Evolutionary conservation across 768 basidiomycete genomes (phyloP).

Genomic region (Hygrocybe coccinea): DNA sequence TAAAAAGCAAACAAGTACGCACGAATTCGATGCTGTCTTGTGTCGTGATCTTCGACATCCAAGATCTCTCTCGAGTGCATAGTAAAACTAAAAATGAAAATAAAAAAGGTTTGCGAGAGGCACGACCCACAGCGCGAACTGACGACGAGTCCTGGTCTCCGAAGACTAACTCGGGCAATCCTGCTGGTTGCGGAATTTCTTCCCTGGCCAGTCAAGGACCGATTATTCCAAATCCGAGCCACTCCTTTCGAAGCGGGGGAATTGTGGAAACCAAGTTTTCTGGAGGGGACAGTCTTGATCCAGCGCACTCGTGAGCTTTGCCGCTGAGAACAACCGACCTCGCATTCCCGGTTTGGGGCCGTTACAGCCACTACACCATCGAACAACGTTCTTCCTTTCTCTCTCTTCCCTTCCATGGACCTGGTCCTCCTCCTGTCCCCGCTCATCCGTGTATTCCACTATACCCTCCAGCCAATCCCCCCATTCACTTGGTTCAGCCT

Average conservation of each 20-base stretch:
- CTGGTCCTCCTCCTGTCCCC: constrained; percentile 26
- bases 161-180: constrained; percentile 87
- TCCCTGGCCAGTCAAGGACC: constrained; percentile 82
- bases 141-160: constrained; percentile 83
- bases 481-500: constrained; percentile 67
- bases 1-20: constrained; percentile 15
- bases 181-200: constrained; percentile 90
- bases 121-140: constrained; percentile 76
- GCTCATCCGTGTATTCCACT: constrained; percentile 49
- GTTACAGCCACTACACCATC: constrained; percentile 72
- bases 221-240: constrained; percentile 73
- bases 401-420: no score
- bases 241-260: constrained; percentile 56
- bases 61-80: constrained; percentile 27
- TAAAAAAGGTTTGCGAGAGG: constrained; percentile 71
- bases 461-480: constrained; percentile 52
- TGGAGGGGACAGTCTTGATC: constrained; percentile 92
- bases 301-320: constrained; percentile 68
- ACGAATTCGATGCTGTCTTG: constrained; percentile 41
- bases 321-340: constrained; percentile 59
- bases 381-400: background rate
- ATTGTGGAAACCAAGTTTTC: constrained; percentile 88
- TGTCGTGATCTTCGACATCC: constrained; percentile 47
- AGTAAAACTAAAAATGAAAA: constrained; percentile 6
- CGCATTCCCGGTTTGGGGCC: constrained; percentile 82